phyloP scores from a whole-genome alignment of 2,329 filamentous ascomycete genomes.

The Fusarium sp. region DNA sequence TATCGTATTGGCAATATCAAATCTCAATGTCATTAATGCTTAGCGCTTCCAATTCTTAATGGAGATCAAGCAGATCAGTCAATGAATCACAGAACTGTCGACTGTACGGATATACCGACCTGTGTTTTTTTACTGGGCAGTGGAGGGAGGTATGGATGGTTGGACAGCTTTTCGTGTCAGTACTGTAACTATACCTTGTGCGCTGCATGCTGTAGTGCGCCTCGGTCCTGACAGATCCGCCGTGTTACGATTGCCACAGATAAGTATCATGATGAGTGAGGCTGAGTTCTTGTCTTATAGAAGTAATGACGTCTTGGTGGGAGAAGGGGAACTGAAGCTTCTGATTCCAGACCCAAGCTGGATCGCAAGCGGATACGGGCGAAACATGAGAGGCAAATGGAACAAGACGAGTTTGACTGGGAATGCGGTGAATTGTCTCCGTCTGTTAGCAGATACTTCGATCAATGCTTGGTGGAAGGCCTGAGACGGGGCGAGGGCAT shows the following conservation, averaged over 20 bases:
- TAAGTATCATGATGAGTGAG: background rate
- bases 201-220: background rate
- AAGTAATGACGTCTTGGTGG: conserved; percentile 29
- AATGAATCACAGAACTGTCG: background rate
- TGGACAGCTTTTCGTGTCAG: background rate
- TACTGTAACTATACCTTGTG: background rate
- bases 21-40: conserved; percentile 15
- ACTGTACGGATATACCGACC: background rate
- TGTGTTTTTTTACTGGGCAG: background rate
- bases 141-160: background rate
- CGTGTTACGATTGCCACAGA: conserved; percentile 5
- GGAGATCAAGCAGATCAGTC: conserved; percentile 1
- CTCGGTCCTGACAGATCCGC: background rate
- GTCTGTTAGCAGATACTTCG: conserved; percentile 37
- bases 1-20: conserved; percentile 13
- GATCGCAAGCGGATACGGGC: conserved; percentile 24
- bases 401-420: conserved; percentile 37
- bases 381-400: conserved; percentile 36
- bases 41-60: background rate
- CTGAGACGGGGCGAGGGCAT: background rate
- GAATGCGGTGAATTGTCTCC: conserved; percentile 27
- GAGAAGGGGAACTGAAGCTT: conserved; percentile 21
- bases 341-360: conserved; percentile 9
- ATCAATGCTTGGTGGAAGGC: background rate
- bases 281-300: conserved; percentile 14